A percentile compares a stretch with the other conserved stretches of the same genome.
These are phyloP conservation scores for Penicillium ucsense DNA, from an alignment of 495 filamentous ascomycete genomes.

Conservation along the genomic window DNA sequence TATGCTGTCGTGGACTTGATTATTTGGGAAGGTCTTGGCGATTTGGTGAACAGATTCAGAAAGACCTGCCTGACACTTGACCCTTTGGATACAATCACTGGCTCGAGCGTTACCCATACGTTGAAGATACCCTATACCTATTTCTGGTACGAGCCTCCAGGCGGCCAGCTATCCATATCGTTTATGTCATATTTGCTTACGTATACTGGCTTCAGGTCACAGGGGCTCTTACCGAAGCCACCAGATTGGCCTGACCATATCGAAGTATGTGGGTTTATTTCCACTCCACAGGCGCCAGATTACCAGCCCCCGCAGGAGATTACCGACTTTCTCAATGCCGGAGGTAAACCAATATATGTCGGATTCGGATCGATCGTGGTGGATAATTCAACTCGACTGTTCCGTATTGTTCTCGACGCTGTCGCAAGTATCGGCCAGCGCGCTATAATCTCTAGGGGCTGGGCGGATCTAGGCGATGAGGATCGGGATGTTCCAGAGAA, in stretches of 20 bases:
- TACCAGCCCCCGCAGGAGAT: conserved; percentile 55
- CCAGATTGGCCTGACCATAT: conserved; percentile 64
- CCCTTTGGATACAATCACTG: conserved; percentile 51
- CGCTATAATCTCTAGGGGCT: conserved; percentile 49
- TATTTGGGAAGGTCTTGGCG: conserved; percentile 72
- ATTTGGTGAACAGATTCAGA: conserved; percentile 54
- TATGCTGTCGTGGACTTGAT: conserved; percentile 72
- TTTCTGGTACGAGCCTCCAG: conserved; percentile 44
- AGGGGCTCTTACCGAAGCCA: conserved; percentile 68
- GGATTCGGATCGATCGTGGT: conserved; percentile 56
- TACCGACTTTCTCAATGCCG: conserved; percentile 46
- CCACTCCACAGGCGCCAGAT: conserved; percentile 46
- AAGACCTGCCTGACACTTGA: conserved; percentile 56
- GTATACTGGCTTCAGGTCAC: conserved; percentile 37
- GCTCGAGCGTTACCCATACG: conserved; percentile 51
- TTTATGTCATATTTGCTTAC: too few species aligned
- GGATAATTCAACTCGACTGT: conserved; percentile 45
- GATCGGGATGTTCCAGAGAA: conserved; percentile 18
- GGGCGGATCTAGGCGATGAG: conserved; percentile 43
- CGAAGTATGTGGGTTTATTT: conserved; percentile 61
- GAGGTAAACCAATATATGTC: conserved; percentile 32
- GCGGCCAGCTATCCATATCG: neutral
- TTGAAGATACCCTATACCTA: conserved; percentile 70
- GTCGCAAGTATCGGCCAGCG: conserved; percentile 37
- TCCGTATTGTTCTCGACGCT: conserved; percentile 39